phyloP scores from a whole-genome alignment of 2,329 filamentous ascomycete genomes.

The Ophiostoma tasmaniense region DNA sequence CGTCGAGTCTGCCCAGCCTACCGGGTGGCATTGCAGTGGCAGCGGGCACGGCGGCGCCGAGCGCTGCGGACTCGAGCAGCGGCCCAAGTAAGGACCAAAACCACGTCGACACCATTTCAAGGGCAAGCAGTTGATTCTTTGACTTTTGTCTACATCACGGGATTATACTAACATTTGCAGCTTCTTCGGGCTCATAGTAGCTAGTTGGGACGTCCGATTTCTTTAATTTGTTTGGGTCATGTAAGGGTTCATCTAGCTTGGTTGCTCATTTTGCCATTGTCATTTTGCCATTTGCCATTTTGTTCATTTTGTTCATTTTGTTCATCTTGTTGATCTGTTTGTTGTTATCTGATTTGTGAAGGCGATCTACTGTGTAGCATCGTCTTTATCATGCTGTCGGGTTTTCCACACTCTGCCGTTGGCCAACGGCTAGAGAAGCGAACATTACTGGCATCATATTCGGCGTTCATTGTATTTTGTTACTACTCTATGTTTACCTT shows the following conservation, averaged over 20 bases:
- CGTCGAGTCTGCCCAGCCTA: background rate
- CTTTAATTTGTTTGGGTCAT: background rate
- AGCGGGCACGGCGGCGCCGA: background rate
- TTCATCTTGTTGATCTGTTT: too few relatives aligned
- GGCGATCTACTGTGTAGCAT: background rate
- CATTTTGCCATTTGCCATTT: too few relatives aligned
- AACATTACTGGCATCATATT: conserved; percentile 13
- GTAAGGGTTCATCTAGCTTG: conserved; percentile 1
- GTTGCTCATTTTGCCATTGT: background rate
- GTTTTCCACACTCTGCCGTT: conserved; percentile 3
- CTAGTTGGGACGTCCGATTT: background rate
- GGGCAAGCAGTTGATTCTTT: conserved; percentile 27
- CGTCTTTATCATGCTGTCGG: conserved; percentile 5
- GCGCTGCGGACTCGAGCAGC: background rate
- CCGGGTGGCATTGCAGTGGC: conserved; percentile 3
- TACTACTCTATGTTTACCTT: background rate
- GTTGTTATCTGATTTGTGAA: background rate
- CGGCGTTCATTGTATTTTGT: conserved; percentile 10
- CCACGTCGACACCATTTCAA: conserved; percentile 45
- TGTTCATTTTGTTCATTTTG: too few relatives aligned
- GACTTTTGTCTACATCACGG: background rate
- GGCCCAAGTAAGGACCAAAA: conserved; percentile 47
- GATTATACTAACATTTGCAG: conserved; percentile 6
- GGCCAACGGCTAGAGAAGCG: conserved; percentile 4
- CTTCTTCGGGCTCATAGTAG: conserved; percentile 19